Conservation (phyloP, 1,284 basidiomycete species). For the Rhodotorula sp. region DNA sequence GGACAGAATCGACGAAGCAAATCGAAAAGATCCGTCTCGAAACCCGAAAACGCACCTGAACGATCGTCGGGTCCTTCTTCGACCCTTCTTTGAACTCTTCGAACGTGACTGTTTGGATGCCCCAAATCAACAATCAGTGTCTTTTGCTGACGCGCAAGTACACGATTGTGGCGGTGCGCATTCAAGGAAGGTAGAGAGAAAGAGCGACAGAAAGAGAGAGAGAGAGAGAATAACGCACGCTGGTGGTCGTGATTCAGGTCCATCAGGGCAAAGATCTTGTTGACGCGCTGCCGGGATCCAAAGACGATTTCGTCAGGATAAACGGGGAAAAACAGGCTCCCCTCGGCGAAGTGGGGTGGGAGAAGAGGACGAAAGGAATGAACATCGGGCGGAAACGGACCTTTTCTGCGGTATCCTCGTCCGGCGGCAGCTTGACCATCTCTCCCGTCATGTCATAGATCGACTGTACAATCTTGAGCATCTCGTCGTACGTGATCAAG, state of each 20-base stretch:
- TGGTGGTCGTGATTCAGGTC: conserved; percentile 45
- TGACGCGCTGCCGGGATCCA: too few species aligned
- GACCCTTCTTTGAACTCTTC: conserved; percentile 96
- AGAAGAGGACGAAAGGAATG: too few species aligned
- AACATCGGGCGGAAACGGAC: conserved; percentile 52
- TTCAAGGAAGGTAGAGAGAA: too few species aligned
- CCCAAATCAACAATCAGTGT: neutral
- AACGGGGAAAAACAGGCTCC: too few species aligned
- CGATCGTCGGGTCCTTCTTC: conserved; percentile 96
- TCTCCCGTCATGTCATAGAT: conserved; percentile 97
- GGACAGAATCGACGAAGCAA: neutral
- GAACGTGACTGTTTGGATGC: conserved; percentile 61
- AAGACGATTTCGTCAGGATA: too few species aligned
- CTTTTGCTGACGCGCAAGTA: too few species aligned
- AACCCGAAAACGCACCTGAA: conserved; percentile 62
- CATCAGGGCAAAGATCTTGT: conserved; percentile 60
- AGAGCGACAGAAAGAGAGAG: too few species aligned
- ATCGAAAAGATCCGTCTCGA: neutral
- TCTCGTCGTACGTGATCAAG: conserved; percentile 95
- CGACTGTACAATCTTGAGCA: conserved; percentile 91
- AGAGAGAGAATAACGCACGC: too few species aligned
- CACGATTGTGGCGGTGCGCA: too few species aligned
- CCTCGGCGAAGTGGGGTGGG: too few species aligned
- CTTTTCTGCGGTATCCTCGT: conserved; percentile 99
- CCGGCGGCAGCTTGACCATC: conserved; percentile 95